Percentiles rank a stretch among this genome's conserved stretches.
Conservation (phyloP, 257 asterid species). For the Plectranthus barbatus region DNA sequence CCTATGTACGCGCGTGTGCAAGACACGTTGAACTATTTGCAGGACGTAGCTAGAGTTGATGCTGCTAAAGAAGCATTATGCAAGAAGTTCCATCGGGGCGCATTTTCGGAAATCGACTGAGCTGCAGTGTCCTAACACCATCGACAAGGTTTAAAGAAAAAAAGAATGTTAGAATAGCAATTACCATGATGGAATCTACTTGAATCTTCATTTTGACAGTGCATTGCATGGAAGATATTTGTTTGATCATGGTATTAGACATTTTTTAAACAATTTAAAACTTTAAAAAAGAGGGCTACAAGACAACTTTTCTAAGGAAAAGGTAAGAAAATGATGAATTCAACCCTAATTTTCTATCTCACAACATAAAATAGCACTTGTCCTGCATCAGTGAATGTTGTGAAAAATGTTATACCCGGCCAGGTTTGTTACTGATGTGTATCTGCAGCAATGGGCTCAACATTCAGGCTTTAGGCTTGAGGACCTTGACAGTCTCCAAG, state of each 20-base stretch:
- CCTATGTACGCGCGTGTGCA: background rate
- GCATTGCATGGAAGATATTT: no score
- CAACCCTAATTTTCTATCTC: background rate
- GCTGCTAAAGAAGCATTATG: slow-evolving; percentile 44
- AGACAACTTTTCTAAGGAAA: background rate
- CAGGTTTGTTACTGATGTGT: no score
- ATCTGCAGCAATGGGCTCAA: no score
- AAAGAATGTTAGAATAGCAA: no score
- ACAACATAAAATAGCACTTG: background rate
- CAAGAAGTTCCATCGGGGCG: slow-evolving; percentile 32
- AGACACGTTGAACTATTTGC: slow-evolving; percentile 4
- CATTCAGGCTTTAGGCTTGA: slow-evolving; percentile 36
- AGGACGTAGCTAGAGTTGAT: slow-evolving; percentile 41
- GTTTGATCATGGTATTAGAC: no score
- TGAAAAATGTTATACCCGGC: slow-evolving; percentile 11
- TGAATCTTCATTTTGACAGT: no score
- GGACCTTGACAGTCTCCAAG: slow-evolving; percentile 62
- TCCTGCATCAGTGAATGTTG: background rate
- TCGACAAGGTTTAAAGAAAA: background rate
- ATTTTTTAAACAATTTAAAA: no score
- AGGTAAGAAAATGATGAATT: background rate
- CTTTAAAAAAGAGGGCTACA: no score
- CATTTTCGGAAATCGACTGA: slow-evolving; percentile 38
- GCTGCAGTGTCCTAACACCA: background rate
- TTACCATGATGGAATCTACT: no score